These are phyloP conservation scores for Lasiosphaeria ovina DNA, from an alignment of 495 filamentous ascomycete genomes.

Conservation along the genomic window DNA sequence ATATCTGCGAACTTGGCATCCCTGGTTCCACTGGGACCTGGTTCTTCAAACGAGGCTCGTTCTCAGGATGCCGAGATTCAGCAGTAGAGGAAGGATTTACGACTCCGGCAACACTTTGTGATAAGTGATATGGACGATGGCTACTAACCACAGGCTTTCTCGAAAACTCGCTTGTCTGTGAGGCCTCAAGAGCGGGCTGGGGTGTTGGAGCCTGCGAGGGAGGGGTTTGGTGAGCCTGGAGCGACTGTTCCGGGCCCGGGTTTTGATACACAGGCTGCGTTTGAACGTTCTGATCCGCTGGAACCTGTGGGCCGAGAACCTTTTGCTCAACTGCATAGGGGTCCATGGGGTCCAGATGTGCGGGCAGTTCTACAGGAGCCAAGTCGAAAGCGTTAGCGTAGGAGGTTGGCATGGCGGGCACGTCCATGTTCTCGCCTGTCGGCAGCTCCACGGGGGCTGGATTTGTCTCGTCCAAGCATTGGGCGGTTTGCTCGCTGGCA, in stretches of 20 bases:
- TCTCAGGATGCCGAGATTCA: constrained; percentile 4
- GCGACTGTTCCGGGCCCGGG: constrained; percentile 13
- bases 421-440: constrained; percentile 19
- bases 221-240: constrained; percentile 10
- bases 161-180: not conserved
- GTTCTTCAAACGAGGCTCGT: constrained; percentile 12
- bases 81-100: constrained; percentile 15
- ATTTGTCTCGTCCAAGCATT: constrained; percentile 36
- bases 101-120: constrained; percentile 7
- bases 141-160: constrained; percentile 9
- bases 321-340: constrained; percentile 14
- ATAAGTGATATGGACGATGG: constrained; percentile 37
- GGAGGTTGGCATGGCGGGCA: constrained; percentile 17
- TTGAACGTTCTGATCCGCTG: constrained; percentile 1
- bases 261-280: not conserved
- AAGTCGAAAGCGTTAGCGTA: constrained; percentile 31
- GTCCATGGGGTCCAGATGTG: constrained; percentile 9
- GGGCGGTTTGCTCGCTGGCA: constrained; percentile 34
- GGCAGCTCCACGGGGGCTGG: constrained; percentile 45
- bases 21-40: constrained; percentile 13
- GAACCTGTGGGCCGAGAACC: not conserved
- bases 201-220: constrained; percentile 17
- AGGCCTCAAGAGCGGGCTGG: not conserved
- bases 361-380: constrained; percentile 32
- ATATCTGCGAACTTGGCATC: constrained; percentile 6